phyloP scores from a whole-genome alignment of 495 filamentous ascomycete species.

The Aspergillus ostianus region DNA sequence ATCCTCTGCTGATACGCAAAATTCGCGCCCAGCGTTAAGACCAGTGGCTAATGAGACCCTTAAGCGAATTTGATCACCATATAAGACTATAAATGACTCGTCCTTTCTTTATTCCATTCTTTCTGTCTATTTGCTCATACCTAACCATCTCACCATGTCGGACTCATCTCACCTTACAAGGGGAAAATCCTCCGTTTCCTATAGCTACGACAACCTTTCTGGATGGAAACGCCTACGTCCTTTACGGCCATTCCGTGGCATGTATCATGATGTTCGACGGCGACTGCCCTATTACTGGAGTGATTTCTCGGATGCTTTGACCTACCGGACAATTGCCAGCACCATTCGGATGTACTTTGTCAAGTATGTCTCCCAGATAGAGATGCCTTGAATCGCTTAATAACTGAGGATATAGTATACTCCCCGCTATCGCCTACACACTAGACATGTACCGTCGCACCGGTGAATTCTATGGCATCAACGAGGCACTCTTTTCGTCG shows the following conservation, averaged over 20 bases:
- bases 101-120: not conserved
- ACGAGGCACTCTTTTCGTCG: conserved; percentile 69
- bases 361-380: conserved; percentile 49
- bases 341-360: conserved; percentile 81
- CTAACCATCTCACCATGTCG: conserved; percentile 6
- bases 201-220: conserved; percentile 13
- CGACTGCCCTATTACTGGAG: conserved; percentile 64
- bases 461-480: conserved; percentile 66
- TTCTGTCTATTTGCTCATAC: not conserved
- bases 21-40: not conserved
- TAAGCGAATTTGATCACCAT: not conserved
- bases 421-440: conserved; percentile 72
- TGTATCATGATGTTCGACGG: conserved; percentile 64
- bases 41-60: not conserved
- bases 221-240: conserved; percentile 20
- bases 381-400: not conserved
- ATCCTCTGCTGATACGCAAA: not conserved
- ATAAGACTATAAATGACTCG: not conserved
- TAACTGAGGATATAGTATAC: conserved; percentile 40
- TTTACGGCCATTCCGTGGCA: conserved; percentile 38
- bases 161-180: conserved; percentile 5
- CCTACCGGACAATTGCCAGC: conserved; percentile 68
- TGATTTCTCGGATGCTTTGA: conserved; percentile 70
- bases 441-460: conserved; percentile 75
- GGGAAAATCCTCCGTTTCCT: conserved; percentile 13